phyloP scores from a whole-genome alignment of 2,329 filamentous ascomycete species.

The Fusarium ramigenum region DNA sequence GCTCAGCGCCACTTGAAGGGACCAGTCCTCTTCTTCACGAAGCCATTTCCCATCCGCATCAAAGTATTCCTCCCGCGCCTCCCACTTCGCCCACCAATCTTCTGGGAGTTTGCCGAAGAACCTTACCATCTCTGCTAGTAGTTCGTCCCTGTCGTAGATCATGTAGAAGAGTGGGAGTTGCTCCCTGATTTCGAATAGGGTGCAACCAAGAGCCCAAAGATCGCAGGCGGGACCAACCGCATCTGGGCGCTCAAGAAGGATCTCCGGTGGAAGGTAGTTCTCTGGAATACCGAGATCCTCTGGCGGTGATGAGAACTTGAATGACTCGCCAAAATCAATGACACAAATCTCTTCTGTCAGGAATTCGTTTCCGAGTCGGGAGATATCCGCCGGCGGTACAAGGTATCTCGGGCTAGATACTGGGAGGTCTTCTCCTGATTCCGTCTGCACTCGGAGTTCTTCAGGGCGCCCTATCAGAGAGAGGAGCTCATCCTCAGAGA shows the following conservation, averaged over 20 bases:
- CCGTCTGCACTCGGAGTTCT: neutral
- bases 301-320: constrained; percentile 9
- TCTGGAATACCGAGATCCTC: constrained; percentile 42
- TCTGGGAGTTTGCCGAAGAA: constrained; percentile 47
- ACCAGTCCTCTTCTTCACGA: neutral
- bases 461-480: constrained; percentile 22
- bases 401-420: constrained; percentile 37
- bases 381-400: constrained; percentile 25
- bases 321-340: constrained; percentile 42
- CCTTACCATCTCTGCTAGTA: constrained; percentile 41
- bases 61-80: constrained; percentile 32
- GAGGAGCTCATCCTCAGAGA: constrained; percentile 35
- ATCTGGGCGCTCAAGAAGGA: constrained; percentile 30
- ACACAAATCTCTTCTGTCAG: constrained; percentile 31
- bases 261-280: constrained; percentile 45
- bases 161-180: constrained; percentile 43
- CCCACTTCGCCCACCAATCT: constrained; percentile 46
- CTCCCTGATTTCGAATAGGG: constrained; percentile 46
- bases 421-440: constrained; percentile 10
- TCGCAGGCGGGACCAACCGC: constrained; percentile 37
- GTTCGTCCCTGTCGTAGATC: constrained; percentile 44
- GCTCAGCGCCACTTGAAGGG: constrained; percentile 7
- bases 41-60: constrained; percentile 26
- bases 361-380: neutral
- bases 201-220: constrained; percentile 49